These are phyloP conservation scores for carrot (Daucus carota) DNA, from an alignment of 129 eudicot species.

Conservation along the genomic window DH1_v3.0 NC_030389.2:31671001-31671500, in stretches of 20 bases:
- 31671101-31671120: constrained; percentile 71
- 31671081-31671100: constrained; percentile 80
- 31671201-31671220: constrained; percentile 87
- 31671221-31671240: constrained; percentile 53
- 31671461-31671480: constrained; percentile 69
- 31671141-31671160: constrained; percentile 54
- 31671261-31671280: constrained; percentile 57
- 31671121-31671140: constrained; percentile 62
- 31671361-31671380: constrained; percentile 60
- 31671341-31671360: constrained; percentile 66
- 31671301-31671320: constrained; percentile 73
- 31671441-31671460: constrained; percentile 68
- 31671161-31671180: constrained; percentile 47
- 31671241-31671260: constrained; percentile 56
- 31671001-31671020: constrained; percentile 51
- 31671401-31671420: constrained; percentile 90
- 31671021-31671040: constrained; percentile 47
- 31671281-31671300: constrained; percentile 96
- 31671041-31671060: constrained; percentile 56
- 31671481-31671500: constrained; percentile 74
- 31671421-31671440: constrained; percentile 86
- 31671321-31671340: constrained; percentile 66
- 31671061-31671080: constrained; percentile 61
- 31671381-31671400: constrained; percentile 73
- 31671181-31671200: constrained; percentile 77